Evolutionary conservation across 306 rosid species (phyloP), one percentile per base, ranked within the genome.

Genomic region (Malus domestica): DNA sequence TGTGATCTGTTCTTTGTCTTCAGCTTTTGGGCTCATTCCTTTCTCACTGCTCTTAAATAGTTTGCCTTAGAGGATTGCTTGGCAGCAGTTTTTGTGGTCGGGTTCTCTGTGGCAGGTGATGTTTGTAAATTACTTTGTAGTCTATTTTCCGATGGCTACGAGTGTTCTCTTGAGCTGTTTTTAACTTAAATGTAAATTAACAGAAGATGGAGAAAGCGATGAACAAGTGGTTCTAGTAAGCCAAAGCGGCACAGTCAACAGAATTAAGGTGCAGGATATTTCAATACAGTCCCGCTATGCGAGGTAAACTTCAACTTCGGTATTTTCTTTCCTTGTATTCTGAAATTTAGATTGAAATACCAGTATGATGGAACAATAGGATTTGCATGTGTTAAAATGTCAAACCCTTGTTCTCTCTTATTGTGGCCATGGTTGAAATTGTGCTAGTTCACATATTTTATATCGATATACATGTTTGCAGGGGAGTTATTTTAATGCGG

Each of bases 141-240:
- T 35, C 40, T 55, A 40, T 29, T 10, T 78, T 44, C 68, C 58
- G 76, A 51, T 54, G 20, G 63, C 44, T 49, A 14, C 7, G 6
- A 12, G 35, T 45, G 6, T 18, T 18, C 12, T 44, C 22, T 1
- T 76, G n/a, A 12, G 45, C 35, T 44, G 60, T 11, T 19, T 12
- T 30, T 62, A 4, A 12, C 57, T 40, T 16, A 7, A 4, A 16
- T 38, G 7, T 44, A 67, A 45, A 67, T 68, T 54, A 35, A 60
- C 97, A 95, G 98, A 90, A 72, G 97, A 92, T 79, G 97, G 93
- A 38, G 97, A 92, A 87, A 95, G 99, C 85, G 99, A 95, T 78
- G 99, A 95, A 86, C 96, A 92, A 92, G 99, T 90, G 68, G 99
- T 95, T 79, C 86, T 95, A 11, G 97, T 95, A 40, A 95, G 98